Evolutionary conservation across 805 yeast genomes (phyloP).

Genomic region (Yamadazyma akitaensis): DNA sequence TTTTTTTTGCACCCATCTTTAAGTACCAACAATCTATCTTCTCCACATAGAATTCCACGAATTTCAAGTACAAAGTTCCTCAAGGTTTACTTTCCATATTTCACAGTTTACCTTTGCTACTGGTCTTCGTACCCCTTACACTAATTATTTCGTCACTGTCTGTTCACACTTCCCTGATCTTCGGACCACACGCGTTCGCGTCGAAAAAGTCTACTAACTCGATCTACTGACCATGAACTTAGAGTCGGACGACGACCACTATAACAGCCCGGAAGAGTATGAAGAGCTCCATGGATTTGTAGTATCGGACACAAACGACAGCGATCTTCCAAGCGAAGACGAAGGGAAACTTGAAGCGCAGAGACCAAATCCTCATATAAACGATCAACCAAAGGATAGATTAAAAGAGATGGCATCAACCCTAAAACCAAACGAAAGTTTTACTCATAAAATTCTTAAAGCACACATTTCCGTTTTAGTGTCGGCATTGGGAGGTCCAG

Average conservation of each 20-base stretch:
- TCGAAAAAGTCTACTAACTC: background rate
- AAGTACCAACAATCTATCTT: too few relatives aligned
- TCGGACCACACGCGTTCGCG: conserved; percentile 1
- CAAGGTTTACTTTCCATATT: background rate
- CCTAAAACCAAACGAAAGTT: conserved; percentile 31
- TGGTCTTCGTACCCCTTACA: too few relatives aligned
- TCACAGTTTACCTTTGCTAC: too few relatives aligned
- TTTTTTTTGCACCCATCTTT: too few relatives aligned
- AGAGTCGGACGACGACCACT: conserved; percentile 1
- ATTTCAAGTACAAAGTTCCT: too few relatives aligned
- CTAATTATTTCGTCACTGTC: background rate
- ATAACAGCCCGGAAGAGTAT: conserved; percentile 4
- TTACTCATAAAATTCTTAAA: conserved; percentile 43
- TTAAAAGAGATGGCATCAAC: conserved; percentile 21
- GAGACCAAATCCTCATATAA: conserved; percentile 3
- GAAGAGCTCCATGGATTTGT: conserved; percentile 37
- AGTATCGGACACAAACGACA: conserved; percentile 24
- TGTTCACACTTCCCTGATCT: background rate
- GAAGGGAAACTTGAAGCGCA: conserved; percentile 5
- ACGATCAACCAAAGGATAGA: conserved; percentile 19
- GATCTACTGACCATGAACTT: conserved; percentile 10
- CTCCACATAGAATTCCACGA: too few relatives aligned
- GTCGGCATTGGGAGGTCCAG: conserved; percentile 89
- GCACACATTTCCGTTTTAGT: conserved; percentile 80
- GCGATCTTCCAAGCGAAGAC: conserved; percentile 1